Evolutionary conservation across 1,284 basidiomycete genomes (phyloP), one percentile per base, ranked within the genome.

Genomic region (Hypsizygus ulmarius): DNA sequence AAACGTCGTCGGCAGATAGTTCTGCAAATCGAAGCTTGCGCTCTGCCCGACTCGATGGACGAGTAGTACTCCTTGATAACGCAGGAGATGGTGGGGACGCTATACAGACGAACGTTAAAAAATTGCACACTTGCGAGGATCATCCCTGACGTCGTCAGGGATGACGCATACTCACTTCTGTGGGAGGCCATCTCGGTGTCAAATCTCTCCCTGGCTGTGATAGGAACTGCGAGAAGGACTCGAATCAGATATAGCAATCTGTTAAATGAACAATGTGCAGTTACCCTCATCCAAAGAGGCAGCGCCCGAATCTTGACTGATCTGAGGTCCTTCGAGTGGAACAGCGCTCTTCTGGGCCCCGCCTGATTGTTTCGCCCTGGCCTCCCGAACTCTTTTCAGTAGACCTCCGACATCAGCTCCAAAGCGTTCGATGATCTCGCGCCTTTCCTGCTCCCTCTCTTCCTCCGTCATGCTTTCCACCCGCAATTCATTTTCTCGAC

Each of bases 351-450:
- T 28, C 19, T 49, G 29, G 30, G 45, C 16, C 10, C 25, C 34
- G 30, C 47, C 49, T 14, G 47, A 52, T 39, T 60, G 60, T 43
- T 60, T 65, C 45, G 71, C 73, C 53, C 79, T 70, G 16, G 73
- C 73, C 50, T 74, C 66, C 42, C 71, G 74, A 32, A 78, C 75
- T 36, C 71, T 78, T 53, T 70, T 72, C 54, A 93, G 57, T 2
- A 84, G 69, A 33, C 83, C 82, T 7, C 75, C 73, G 21, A 90
- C 70, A 25, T 74, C 76, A 0, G 74, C 60, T 0, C 89, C 89
- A 65, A 92, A 86, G 38, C 75, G 72, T 51, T 84, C 78, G 32
- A 87, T 55, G 32, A 91, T 79, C 55, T 87, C 81, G 46, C 69
- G 65, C 47, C 75, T 70, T 60, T 85, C 84, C 45, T 74, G 64